phyloP scores from a whole-genome alignment of 2,329 filamentous ascomycete genomes.

The Aspergillus felis region DNA sequence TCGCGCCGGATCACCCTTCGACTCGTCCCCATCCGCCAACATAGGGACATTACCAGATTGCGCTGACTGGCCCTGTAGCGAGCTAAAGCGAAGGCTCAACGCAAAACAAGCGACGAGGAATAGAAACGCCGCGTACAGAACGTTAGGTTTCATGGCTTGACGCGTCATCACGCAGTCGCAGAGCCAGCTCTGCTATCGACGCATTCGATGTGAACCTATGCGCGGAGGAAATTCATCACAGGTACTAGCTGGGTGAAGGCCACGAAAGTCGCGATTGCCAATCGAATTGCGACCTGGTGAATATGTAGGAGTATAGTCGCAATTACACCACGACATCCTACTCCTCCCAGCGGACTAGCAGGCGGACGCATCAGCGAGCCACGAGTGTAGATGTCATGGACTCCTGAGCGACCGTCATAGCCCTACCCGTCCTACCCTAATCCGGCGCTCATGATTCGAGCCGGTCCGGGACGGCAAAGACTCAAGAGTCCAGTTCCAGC shows the following conservation, averaged over 20 bases:
- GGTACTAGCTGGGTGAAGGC: no score
- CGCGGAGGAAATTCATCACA: no score
- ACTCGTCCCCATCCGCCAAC: not conserved
- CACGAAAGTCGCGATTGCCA: no score
- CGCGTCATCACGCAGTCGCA: not conserved
- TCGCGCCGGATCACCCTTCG: no score
- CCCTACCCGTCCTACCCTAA: not conserved
- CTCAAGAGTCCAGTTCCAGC: no score
- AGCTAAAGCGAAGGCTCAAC: not conserved
- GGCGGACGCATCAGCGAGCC: not conserved
- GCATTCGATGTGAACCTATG: no score
- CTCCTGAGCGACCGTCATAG: not conserved
- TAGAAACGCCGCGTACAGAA: not conserved
- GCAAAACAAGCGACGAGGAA: not conserved
- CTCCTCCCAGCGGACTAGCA: no score
- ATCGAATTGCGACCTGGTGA: no score
- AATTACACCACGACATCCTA: not conserved
- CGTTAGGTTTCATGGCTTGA: not conserved
- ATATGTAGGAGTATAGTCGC: no score
- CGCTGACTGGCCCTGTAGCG: not conserved
- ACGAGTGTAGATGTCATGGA: not conserved
- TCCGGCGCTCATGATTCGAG: not conserved
- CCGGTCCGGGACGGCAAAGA: no score
- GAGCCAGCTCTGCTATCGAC: not conserved
- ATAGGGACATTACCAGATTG: not conserved